phyloP scores from a whole-genome alignment of 2,329 filamentous ascomycete species.

The Diplodia intermedia region DNA sequence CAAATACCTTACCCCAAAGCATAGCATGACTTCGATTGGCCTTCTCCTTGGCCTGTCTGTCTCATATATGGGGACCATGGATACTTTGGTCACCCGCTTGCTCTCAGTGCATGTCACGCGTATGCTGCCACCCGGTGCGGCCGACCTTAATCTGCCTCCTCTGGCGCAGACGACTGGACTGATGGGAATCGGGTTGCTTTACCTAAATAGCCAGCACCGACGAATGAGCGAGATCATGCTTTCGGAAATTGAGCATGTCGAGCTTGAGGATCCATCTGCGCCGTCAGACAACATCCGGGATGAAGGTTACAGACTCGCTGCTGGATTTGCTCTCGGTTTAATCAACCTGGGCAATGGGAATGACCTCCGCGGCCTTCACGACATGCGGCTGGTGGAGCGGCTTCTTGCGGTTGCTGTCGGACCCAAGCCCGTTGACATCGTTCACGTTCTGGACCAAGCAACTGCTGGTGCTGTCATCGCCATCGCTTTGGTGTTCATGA shows the following conservation, averaged over 20 bases:
- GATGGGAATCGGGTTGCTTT: slow-evolving; percentile 94
- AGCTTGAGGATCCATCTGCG: slow-evolving; percentile 73
- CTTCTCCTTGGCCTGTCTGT: slow-evolving; percentile 90
- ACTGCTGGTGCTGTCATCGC: slow-evolving; percentile 93
- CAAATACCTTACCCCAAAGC: slow-evolving; percentile 98
- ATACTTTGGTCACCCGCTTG: slow-evolving; percentile 89
- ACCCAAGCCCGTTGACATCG: slow-evolving; percentile 87
- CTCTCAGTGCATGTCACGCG: slow-evolving; percentile 95
- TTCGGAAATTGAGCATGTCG: slow-evolving; percentile 90
- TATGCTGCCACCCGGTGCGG: slow-evolving; percentile 89
- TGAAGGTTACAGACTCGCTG: slow-evolving; percentile 94
- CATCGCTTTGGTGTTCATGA: slow-evolving; percentile 93
- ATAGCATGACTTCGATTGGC: slow-evolving; percentile 98
- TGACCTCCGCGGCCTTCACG: slow-evolving; percentile 85
- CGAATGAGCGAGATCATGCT: slow-evolving; percentile 99
- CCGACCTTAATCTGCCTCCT: slow-evolving; percentile 90
- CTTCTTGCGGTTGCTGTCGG: slow-evolving; percentile 84
- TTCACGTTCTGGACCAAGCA: slow-evolving; percentile 91
- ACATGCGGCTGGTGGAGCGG: slow-evolving; percentile 91
- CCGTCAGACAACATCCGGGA: slow-evolving; percentile 81
- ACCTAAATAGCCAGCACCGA: slow-evolving; percentile 93
- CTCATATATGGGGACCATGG: slow-evolving; percentile 96
- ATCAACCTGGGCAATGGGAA: slow-evolving; percentile 94
- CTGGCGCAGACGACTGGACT: slow-evolving; percentile 94
- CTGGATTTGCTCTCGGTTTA: slow-evolving; percentile 89